Percentiles rank a stretch among this genome's conserved stretches.
Evolutionary conservation across 2,329 filamentous ascomycete species (phyloP).

Genomic region (Coniochaeta pulveracea): DNA sequence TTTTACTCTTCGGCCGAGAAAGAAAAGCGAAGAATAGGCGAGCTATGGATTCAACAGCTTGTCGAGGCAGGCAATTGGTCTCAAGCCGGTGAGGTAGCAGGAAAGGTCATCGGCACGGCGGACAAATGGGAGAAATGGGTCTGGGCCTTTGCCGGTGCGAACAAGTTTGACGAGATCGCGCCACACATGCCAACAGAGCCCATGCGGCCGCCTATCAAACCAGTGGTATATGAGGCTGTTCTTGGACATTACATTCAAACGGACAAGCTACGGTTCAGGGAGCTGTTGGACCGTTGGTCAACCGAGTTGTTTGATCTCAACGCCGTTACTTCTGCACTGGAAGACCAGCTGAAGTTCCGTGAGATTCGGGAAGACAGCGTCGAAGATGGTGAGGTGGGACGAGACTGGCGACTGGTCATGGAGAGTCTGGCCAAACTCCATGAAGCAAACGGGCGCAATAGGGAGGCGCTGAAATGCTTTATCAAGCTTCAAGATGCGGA

Average conservation of each 20-base stretch:
- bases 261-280: conserved; percentile 64
- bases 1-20: conserved; percentile 61
- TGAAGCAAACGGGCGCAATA: conserved; percentile 66
- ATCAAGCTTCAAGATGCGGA: conserved; percentile 89
- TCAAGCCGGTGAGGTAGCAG: conserved; percentile 68
- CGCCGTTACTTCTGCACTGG: conserved; percentile 65
- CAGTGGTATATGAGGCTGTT: conserved; percentile 78
- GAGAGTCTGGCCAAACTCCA: conserved; percentile 77
- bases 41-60: conserved; percentile 85
- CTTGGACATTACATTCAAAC: conserved; percentile 78
- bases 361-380: conserved; percentile 67
- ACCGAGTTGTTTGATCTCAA: conserved; percentile 72
- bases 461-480: conserved; percentile 79
- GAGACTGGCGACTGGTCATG: conserved; percentile 85
- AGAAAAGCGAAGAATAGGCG: conserved; percentile 84
- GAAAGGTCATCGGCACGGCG: conserved; percentile 69
- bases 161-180: conserved; percentile 83
- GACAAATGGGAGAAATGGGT: conserved; percentile 93
- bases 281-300: conserved; percentile 75
- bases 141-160: conserved; percentile 77
- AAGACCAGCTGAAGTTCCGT: conserved; percentile 68
- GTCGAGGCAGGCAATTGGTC: conserved; percentile 65
- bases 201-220: conserved; percentile 69
- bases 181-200: conserved; percentile 67
- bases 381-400: conserved; percentile 58